A percentile compares a stretch with the other conserved stretches of the same genome.
Evolutionary conservation across 805 yeast species (phyloP).

Genomic region (Candida vaughaniae): DNA sequence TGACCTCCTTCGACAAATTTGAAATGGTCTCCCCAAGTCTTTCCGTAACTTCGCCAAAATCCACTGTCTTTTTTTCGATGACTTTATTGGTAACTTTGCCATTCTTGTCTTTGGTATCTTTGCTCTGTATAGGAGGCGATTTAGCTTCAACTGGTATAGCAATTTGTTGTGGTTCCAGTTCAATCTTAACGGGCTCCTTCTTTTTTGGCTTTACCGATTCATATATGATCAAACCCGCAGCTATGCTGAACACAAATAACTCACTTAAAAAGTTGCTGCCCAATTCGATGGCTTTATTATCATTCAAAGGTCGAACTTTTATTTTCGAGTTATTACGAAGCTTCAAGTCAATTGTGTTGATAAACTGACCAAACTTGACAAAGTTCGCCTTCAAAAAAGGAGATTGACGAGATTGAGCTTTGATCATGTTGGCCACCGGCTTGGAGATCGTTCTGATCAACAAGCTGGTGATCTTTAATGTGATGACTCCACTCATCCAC

Average conservation of each 20-base stretch:
- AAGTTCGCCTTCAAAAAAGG: constrained; percentile 61
- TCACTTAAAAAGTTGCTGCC: constrained; percentile 83
- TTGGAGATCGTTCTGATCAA: constrained; percentile 74
- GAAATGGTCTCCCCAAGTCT: neutral
- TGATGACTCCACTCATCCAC: constrained; percentile 67
- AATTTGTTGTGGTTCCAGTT: neutral
- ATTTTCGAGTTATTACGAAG: constrained; percentile 55
- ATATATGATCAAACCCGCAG: constrained; percentile 70
- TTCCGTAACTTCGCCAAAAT: neutral
- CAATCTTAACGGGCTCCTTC: constrained; percentile 49
- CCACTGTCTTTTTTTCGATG: neutral
- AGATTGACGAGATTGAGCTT: constrained; percentile 73
- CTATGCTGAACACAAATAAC: constrained; percentile 73
- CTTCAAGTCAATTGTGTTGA: constrained; percentile 64
- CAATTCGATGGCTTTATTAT: constrained; percentile 74
- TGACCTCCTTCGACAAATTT: constrained; percentile 1
- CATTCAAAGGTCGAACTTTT: constrained; percentile 75
- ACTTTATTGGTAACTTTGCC: neutral
- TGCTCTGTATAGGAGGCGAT: neutral
- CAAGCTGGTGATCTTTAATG: constrained; percentile 69
- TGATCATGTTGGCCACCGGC: constrained; percentile 71
- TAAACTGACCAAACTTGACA: constrained; percentile 66
- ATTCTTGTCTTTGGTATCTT: neutral
- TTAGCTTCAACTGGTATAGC: neutral
- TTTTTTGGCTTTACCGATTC: constrained; percentile 68